These are phyloP conservation scores for Oehlia diaphana DNA, from an alignment of 192 early-diverging fungal genomes.

Conservation along the genomic window DNA sequence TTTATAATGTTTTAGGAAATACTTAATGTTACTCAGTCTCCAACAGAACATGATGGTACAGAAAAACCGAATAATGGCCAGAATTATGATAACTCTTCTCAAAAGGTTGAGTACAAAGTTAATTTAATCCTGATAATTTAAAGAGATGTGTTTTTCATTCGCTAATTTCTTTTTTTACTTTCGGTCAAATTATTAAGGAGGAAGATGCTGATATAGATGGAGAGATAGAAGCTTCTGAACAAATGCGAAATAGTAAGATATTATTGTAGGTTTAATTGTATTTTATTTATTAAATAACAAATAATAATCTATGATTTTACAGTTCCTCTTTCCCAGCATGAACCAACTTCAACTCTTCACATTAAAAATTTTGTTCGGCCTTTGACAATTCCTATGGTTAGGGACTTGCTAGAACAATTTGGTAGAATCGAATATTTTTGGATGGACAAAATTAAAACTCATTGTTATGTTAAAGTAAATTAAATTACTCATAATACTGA, in stretches of 20 bases:
- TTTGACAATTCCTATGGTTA: conserved; percentile 45
- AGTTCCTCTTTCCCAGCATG: conserved; percentile 5
- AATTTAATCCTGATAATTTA: not conserved
- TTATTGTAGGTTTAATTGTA: not conserved
- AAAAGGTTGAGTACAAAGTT: not conserved
- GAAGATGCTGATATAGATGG: not conserved
- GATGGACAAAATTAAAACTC: conserved; percentile 64
- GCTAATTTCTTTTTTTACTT: not conserved
- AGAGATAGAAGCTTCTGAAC: not conserved
- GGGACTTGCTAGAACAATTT: conserved; percentile 46
- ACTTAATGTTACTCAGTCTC: not conserved
- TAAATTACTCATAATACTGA: too few species aligned
- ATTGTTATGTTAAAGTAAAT: conserved; percentile 61
- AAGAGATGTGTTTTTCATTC: not conserved
- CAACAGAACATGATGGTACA: not conserved
- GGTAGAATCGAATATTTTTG: conserved; percentile 56
- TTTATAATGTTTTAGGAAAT: not conserved
- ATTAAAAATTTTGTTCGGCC: conserved; percentile 64
- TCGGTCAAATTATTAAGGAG: not conserved
- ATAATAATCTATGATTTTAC: not conserved
- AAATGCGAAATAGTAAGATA: not conserved
- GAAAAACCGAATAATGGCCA: not conserved
- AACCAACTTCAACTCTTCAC: conserved; percentile 38
- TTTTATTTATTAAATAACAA: not conserved
- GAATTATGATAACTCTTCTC: not conserved